Evolutionary conservation across 495 filamentous ascomycete genomes (phyloP).

Genomic region (Aspergillus nidulans): DNA sequence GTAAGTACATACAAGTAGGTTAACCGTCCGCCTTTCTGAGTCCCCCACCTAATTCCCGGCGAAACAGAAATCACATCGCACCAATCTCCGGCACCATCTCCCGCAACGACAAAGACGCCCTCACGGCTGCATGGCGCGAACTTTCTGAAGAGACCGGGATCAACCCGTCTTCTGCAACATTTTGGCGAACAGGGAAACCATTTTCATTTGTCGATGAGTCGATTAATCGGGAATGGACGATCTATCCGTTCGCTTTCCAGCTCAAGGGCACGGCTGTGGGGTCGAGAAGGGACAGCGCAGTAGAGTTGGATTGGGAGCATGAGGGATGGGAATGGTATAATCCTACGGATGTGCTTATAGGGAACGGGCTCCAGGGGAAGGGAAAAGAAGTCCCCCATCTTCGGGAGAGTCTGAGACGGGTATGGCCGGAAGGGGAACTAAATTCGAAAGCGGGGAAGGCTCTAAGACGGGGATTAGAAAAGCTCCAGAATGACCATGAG

Average conservation of each 20-base stretch:
- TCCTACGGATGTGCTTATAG: slow-evolving; percentile 37
- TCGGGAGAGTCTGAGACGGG: slow-evolving; percentile 50
- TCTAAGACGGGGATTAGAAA: slow-evolving; percentile 41
- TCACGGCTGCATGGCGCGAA: slow-evolving; percentile 57
- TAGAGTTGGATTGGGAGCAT: slow-evolving; percentile 62
- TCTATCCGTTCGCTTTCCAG: slow-evolving; percentile 58
- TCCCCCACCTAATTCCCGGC: neutral
- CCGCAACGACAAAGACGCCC: slow-evolving; percentile 40
- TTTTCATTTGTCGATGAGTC: slow-evolving; percentile 52
- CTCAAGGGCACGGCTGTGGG: slow-evolving; percentile 33
- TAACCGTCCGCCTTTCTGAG: too few relatives aligned
- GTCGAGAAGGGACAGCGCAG: slow-evolving; percentile 31
- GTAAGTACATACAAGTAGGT: slow-evolving; percentile 53
- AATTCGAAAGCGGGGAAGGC: slow-evolving; percentile 34
- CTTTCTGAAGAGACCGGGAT: slow-evolving; percentile 59
- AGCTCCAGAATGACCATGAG: slow-evolving; percentile 47
- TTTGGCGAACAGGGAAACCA: slow-evolving; percentile 54
- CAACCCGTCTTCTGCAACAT: slow-evolving; percentile 35
- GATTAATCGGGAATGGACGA: slow-evolving; percentile 54
- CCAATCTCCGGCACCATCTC: slow-evolving; percentile 61
- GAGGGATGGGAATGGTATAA: slow-evolving; percentile 53
- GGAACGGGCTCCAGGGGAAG: slow-evolving; percentile 23
- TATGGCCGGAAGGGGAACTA: slow-evolving; percentile 51
- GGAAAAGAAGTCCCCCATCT: slow-evolving; percentile 51
- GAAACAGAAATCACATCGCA: slow-evolving; percentile 46